A percentile compares a stretch with the other conserved stretches of the same genome.
phyloP scores from a whole-genome alignment of 257 asterid species.

The Lantana camara region DNA sequence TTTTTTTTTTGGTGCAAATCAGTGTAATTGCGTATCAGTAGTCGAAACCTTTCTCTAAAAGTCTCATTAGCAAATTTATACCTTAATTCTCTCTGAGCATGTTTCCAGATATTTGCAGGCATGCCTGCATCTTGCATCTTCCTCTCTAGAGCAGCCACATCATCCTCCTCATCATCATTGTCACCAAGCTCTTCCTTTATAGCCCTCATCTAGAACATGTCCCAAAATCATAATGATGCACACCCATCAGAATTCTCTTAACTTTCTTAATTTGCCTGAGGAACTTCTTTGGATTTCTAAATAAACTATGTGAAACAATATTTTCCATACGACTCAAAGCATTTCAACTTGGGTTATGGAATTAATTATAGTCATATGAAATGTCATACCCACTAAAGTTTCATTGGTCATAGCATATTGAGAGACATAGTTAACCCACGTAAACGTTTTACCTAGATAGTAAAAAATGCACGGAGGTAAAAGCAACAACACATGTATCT shows the following conservation, averaged over 20 bases:
- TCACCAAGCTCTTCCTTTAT: slow-evolving; percentile 98
- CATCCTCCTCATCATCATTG: slow-evolving; percentile 97
- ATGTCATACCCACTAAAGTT: slow-evolving; percentile 9
- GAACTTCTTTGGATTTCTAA: slow-evolving; percentile 8
- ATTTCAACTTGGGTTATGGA: slow-evolving; percentile 15
- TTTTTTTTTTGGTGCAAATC: no score
- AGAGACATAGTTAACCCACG: background rate
- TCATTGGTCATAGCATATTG: slow-evolving; percentile 2
- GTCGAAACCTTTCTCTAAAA: slow-evolving; percentile 4
- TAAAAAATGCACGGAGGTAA: slow-evolving; percentile 1
- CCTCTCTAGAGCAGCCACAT: slow-evolving; percentile 89
- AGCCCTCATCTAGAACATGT: slow-evolving; percentile 86
- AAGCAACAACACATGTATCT: background rate
- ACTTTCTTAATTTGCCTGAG: slow-evolving; percentile 6
- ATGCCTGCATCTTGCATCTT: slow-evolving; percentile 95
- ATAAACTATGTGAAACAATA: slow-evolving; percentile 11
- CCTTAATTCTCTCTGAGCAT: slow-evolving; percentile 95
- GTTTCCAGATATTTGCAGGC: slow-evolving; percentile 97
- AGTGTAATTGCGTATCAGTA: slow-evolving; percentile 5
- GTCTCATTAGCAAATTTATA: slow-evolving; percentile 28
- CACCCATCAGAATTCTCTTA: slow-evolving; percentile 27
- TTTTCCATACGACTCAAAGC: slow-evolving; percentile 6
- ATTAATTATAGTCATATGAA: background rate
- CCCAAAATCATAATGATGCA: slow-evolving; percentile 24
- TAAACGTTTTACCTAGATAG: background rate